Evolutionary conservation across 345 rosid genomes (phyloP), one percentile per base, ranked within the genome.

Genomic region (Turnera subulata): DNA sequence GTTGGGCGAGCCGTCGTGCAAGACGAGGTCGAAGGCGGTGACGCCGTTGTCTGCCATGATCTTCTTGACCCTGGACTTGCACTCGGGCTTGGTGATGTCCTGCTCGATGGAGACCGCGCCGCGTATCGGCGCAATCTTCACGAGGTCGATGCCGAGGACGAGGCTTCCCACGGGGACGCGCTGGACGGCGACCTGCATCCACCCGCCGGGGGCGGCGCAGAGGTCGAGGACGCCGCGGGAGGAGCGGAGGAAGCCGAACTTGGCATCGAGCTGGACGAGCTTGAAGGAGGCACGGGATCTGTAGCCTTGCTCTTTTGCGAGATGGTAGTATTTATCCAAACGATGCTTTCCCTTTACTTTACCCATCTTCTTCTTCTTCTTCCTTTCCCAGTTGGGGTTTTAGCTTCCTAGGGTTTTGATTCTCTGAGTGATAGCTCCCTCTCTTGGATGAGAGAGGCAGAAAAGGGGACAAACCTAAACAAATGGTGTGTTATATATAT

Each of bases 121-220:
- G 4, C 86, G 85, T 7, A 92, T 26, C 0, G 98, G 88, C 1
- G 76, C 67, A 18, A 92, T 86, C 5, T 80, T 85, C 10, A 74
- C 95, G 19, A 92, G 75, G 69, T 92, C 98, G 59, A 92, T 74
- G 5, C 98, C 98, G 60, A 92, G 73, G 47, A 92, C 96, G 46
- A 92, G 88, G 61, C 91, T 83, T 6, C 96, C 95, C 17, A 92
- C 93, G 5, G 96, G 95, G 12, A 75, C 91, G 21, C 88, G 86
- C 83, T 82, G 70, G n/a, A 86, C 89, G 47, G 87, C 95, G 17
- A 91, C 92, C 61, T 91, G 98, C 98, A 91, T 88, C 98, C 98
- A 91, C 24, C 98, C 89, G 7, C 96, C 96, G 0, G 96, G 98
- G 45, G 98, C 95, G 68, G 98, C 96, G 59, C 98, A 88, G 58